phyloP scores from a whole-genome alignment of 768 basidiomycete species.

The Strobilomyces echinocephalus region DNA sequence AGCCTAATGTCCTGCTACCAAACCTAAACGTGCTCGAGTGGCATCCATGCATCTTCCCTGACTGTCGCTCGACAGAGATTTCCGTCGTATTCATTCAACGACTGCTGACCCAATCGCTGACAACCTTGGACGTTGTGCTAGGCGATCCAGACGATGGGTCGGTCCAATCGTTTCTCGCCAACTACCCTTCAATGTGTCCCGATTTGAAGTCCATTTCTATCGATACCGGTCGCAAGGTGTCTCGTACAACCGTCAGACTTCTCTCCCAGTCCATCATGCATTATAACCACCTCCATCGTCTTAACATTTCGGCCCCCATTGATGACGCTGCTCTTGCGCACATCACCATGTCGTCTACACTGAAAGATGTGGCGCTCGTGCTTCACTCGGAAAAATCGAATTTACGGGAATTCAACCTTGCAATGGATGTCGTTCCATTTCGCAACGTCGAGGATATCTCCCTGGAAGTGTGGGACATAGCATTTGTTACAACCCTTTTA shows the following conservation, averaged over 20 bases:
- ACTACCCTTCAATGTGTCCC: not conserved
- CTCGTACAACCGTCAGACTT: not conserved
- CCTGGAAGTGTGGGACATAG: not conserved
- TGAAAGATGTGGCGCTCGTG: not conserved
- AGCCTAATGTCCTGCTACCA: not conserved
- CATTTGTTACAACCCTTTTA: not conserved
- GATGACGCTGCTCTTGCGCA: not conserved
- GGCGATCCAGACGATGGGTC: not conserved
- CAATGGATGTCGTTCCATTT: not conserved
- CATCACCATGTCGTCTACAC: not conserved
- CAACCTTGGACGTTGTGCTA: not conserved
- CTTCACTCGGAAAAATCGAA: not conserved
- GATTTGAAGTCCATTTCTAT: not conserved
- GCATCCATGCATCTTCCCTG: not conserved
- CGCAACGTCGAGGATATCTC: not conserved
- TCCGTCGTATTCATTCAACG: not conserved
- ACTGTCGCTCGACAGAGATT: not conserved
- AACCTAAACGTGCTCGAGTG: slow-evolving; percentile 3
- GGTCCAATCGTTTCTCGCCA: not conserved
- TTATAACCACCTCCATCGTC: not conserved
- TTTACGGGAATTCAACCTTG: not conserved
- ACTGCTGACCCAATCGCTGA: not conserved
- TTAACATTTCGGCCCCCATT: not conserved
- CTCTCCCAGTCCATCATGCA: not conserved
- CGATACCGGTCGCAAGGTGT: not conserved